Base-by-base conservation (phyloP, 176 grass and related monocot genomes). In the Hordeum marinum region DNA sequence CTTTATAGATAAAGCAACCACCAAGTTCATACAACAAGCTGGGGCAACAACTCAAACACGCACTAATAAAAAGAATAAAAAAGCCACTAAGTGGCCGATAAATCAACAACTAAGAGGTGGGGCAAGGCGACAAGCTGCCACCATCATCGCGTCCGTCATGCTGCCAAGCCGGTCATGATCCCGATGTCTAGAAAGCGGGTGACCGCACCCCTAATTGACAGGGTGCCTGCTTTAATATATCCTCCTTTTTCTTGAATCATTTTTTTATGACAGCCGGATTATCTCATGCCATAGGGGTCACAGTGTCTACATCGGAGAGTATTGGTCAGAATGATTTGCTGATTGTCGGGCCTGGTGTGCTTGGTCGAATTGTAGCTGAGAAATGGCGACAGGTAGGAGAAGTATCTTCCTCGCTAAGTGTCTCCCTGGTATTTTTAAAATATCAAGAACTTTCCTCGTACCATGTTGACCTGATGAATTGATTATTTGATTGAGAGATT, bases 301-400 rank as follows among this genome's bases (percentile, higher is more conserved):
- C 83, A 46, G 52, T 46, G 68, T 50, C 88, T 25, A 76, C 63
- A 31, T 68, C 76, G 26, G 72, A 69, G 64, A 50, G 69, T 68
- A 64, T 79, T 95, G 90, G 82, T 14, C 45, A 86, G 82, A 78
- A 86, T 42, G 88, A 95, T 90, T 27, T 90, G 69, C 76, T 95
- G 50, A 92, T 92, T 84, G 90, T 92, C 72, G 90, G 90, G 23
- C 93, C 93, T 9, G 93, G 93, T 55, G 88, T 89, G 57, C 93
- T 95, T 64, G 93, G 90, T 40, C 93, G 85, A 61, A 86, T 92
- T 40, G 69, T 95, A 35, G 93, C 93, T 42, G 83, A 90, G 26
- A 86, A 88, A 65, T 95, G 93, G 93, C 67, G 76, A 20, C 88
- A 92, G 90, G 93, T 84, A 50, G n/a, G 55, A 63, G 5, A 70